Evolutionary conservation across 2,329 filamentous ascomycete species (phyloP).

Genomic region (Cladosporium velox): DNA sequence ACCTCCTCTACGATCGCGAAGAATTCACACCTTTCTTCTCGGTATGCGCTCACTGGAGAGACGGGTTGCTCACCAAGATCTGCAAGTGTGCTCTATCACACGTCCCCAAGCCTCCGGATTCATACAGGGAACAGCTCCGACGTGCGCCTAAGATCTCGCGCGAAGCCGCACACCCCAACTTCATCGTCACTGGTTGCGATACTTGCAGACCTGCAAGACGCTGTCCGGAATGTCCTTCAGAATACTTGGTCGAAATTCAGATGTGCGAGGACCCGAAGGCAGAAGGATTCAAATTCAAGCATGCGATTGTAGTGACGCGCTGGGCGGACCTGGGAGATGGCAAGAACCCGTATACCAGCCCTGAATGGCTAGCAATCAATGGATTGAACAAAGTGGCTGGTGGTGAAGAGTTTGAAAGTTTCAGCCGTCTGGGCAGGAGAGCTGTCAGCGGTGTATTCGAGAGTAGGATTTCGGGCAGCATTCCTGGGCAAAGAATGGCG

Average conservation of each 20-base stretch:
- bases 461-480: constrained; percentile 52
- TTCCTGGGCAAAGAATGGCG: constrained; percentile 60
- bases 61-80: constrained; percentile 60
- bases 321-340: constrained; percentile 65
- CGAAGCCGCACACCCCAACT: constrained; percentile 41
- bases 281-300: constrained; percentile 54
- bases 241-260: constrained; percentile 63
- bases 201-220: constrained; percentile 61
- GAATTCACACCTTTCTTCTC: constrained; percentile 66
- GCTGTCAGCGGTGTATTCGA: constrained; percentile 63
- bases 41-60: constrained; percentile 63
- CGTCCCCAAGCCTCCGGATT: constrained; percentile 51
- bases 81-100: constrained; percentile 64
- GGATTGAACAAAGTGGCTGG: constrained; percentile 40
- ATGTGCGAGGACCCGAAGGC: constrained; percentile 56
- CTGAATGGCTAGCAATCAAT: constrained; percentile 60
- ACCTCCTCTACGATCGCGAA: constrained; percentile 60
- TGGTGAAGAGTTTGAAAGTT: constrained; percentile 53
- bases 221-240: constrained; percentile 63
- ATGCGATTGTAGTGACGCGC: constrained; percentile 61
- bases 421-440: constrained; percentile 54
- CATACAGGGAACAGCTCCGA: constrained; percentile 46
- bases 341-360: constrained; percentile 47
- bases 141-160: constrained; percentile 41
- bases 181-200: constrained; percentile 55